Percentiles rank a stretch among this genome's conserved stretches.
Evolutionary conservation across 2,329 filamentous ascomycete species (phyloP).

Genomic region (Colletotrichum ledebouriae): DNA sequence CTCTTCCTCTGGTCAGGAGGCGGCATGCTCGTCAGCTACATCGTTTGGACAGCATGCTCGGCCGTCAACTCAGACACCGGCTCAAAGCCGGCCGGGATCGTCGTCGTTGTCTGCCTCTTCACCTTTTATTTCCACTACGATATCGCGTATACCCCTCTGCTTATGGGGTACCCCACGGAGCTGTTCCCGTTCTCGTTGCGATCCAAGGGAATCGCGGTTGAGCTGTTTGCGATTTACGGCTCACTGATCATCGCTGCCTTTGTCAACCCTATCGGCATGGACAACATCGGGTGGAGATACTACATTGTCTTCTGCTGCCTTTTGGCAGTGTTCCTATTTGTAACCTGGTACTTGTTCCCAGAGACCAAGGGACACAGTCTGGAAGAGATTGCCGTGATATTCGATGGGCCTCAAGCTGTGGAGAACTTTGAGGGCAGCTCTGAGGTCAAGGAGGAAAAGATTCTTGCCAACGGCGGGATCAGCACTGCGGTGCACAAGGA

Average conservation of each 20-base stretch:
- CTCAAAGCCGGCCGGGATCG: conserved; percentile 49
- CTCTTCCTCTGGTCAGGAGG: conserved; percentile 52
- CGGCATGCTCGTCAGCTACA: conserved; percentile 51
- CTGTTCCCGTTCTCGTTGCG: conserved; percentile 44
- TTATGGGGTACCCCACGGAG: conserved; percentile 55
- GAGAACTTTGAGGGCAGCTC: conserved; percentile 27
- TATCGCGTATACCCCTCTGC: conserved; percentile 59
- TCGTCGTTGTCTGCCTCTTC: conserved; percentile 61
- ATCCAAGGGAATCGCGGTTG: conserved; percentile 46
- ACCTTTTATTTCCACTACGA: conserved; percentile 58
- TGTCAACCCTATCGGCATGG: conserved; percentile 55
- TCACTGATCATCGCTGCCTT: conserved; percentile 50
- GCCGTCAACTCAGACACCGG: conserved; percentile 48
- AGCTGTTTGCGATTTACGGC: conserved; percentile 46
- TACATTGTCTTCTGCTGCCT: conserved; percentile 55
- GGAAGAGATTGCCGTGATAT: conserved; percentile 49
- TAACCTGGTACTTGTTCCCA: conserved; percentile 53
- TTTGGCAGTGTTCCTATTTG: conserved; percentile 47
- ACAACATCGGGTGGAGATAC: conserved; percentile 56
- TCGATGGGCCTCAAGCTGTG: conserved; percentile 42
- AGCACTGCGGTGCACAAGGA: conserved; percentile 28
- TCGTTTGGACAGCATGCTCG: conserved; percentile 54
- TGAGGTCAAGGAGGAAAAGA: conserved; percentile 29
- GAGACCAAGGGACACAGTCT: conserved; percentile 48
- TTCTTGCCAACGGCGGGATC: conserved; percentile 10